These are phyloP conservation scores for Rhodotorula sp. DNA, from an alignment of 1,284 basidiomycete species.

Conservation along the genomic window DNA sequence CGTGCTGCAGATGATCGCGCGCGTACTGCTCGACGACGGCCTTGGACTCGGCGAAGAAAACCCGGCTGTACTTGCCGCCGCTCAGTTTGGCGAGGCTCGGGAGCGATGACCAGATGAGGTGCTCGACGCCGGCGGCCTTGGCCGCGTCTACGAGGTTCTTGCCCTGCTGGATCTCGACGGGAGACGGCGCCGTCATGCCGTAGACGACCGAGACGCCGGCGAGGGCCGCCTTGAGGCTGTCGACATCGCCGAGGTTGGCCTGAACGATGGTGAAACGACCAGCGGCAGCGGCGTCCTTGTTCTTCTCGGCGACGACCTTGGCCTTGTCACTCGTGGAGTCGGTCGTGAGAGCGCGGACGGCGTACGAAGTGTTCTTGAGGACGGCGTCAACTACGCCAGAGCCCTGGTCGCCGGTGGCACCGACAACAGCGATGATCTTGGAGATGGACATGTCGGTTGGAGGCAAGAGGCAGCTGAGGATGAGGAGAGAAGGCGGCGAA, in stretches of 20 bases:
- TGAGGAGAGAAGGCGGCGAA: neutral
- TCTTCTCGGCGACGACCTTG: constrained; percentile 1
- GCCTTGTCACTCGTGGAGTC: constrained; percentile 12
- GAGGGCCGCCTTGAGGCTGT: constrained; percentile 16
- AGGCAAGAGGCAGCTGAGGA: neutral
- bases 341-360: constrained; percentile 19
- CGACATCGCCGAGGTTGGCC: constrained; percentile 13
- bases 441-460: neutral
- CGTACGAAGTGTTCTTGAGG: constrained; percentile 10
- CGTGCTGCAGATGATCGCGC: neutral
- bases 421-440: constrained; percentile 18
- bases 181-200: neutral
- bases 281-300: neutral
- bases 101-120: constrained; percentile 19
- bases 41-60: constrained; percentile 13
- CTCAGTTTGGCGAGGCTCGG: constrained; percentile 4
- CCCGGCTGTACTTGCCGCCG: neutral
- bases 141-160: constrained; percentile 19
- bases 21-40: constrained; percentile 9
- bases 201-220: constrained; percentile 9
- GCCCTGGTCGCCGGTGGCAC: constrained; percentile 24
- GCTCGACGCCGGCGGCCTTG: constrained; percentile 15
- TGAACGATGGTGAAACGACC: constrained; percentile 11
- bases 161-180: constrained; percentile 16
- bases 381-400: constrained; percentile 20